A percentile compares a stretch with the other conserved stretches of the same genome.
Evolutionary conservation across 306 rosid species (phyloP).

Genomic region (Gastrolobium bilobum): DNA sequence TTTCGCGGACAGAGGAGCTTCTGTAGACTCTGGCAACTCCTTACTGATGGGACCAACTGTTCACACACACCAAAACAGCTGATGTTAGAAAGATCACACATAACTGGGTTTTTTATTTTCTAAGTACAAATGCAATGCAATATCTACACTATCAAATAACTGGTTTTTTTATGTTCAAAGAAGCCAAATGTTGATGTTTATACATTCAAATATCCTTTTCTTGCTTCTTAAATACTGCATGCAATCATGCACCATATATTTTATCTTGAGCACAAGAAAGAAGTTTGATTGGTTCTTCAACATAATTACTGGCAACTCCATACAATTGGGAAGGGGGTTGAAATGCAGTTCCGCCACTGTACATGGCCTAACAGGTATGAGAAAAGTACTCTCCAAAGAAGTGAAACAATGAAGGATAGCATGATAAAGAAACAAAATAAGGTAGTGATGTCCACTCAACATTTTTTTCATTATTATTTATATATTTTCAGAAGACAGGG

Average conservation of each 20-base stretch:
- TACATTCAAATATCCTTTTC: constrained; percentile 16
- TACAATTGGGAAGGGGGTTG: background rate
- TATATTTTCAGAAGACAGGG: background rate
- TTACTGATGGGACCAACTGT: constrained; percentile 63
- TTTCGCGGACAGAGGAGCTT: constrained; percentile 41
- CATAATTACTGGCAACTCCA: constrained; percentile 15
- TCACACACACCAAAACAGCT: constrained; percentile 49
- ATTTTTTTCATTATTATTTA: background rate
- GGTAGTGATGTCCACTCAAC: background rate
- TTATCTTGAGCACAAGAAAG: background rate
- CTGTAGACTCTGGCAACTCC: constrained; percentile 53
- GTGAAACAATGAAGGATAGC: background rate
- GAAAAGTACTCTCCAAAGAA: background rate
- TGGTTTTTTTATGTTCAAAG: constrained; percentile 3
- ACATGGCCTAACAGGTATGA: background rate
- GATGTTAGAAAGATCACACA: constrained; percentile 19
- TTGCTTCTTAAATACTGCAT: background rate
- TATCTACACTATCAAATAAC: constrained; percentile 18
- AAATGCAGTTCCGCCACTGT: constrained; percentile 32
- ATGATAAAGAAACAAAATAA: constrained; percentile 13
- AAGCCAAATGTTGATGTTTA: constrained; percentile 11
- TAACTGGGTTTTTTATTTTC: constrained; percentile 9
- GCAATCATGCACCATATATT: constrained; percentile 31
- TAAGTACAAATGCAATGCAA: background rate
- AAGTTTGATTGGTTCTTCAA: constrained; percentile 24